Evolutionary conservation across 495 filamentous ascomycete genomes (phyloP).

Genomic region (Penicillium herquei): DNA sequence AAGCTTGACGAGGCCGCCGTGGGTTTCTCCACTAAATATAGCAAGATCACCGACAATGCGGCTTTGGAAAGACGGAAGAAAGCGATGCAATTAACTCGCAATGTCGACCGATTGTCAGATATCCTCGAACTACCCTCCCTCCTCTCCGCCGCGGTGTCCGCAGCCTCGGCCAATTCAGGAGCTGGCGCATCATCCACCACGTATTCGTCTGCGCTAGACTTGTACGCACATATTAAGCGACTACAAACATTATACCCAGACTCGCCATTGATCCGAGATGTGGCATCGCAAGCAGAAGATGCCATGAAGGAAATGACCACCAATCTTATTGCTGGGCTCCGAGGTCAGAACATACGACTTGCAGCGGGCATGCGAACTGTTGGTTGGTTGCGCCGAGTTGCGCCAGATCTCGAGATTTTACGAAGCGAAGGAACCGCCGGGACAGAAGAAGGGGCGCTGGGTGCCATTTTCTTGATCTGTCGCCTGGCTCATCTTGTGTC

Average conservation of each 20-base stretch:
- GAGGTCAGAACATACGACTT: conserved; percentile 76
- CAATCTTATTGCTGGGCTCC: conserved; percentile 76
- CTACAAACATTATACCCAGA: conserved; percentile 79
- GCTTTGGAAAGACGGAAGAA: conserved; percentile 73
- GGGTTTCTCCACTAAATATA: conserved; percentile 80
- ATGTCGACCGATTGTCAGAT: conserved; percentile 86
- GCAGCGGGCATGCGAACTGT: conserved; percentile 89
- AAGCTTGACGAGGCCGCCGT: conserved; percentile 75
- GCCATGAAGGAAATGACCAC: conserved; percentile 88
- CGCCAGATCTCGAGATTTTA: conserved; percentile 68
- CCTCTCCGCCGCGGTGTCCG: conserved; percentile 71
- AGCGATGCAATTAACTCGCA: conserved; percentile 80
- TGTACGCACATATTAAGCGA: conserved; percentile 90
- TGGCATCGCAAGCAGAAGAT: conserved; percentile 75
- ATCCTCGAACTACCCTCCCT: conserved; percentile 89
- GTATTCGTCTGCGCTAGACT: conserved; percentile 86
- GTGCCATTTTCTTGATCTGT: conserved; percentile 84
- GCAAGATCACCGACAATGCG: conserved; percentile 68
- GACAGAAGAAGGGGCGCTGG: conserved; percentile 61
- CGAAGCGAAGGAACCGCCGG: conserved; percentile 41
- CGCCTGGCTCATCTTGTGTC: conserved; percentile 74
- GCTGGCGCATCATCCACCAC: conserved; percentile 59
- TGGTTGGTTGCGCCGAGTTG: conserved; percentile 84
- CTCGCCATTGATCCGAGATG: conserved; percentile 69
- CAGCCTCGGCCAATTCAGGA: conserved; percentile 49